Evolutionary conservation across 2,329 filamentous ascomycete species (phyloP).

Genomic region (Pestalotiopsis sp.): DNA sequence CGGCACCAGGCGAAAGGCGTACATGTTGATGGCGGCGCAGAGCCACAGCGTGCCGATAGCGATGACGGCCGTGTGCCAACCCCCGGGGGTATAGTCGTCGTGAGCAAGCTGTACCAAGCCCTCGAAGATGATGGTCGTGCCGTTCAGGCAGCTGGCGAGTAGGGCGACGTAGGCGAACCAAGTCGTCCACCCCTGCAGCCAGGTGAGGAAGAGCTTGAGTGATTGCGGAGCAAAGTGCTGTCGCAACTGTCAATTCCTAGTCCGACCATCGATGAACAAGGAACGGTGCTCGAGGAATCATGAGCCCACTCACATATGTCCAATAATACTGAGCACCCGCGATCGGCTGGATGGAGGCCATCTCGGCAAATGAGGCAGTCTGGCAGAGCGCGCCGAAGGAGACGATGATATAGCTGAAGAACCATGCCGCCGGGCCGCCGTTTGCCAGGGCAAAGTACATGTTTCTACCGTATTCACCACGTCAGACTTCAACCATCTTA

Average conservation of each 20-base stretch:
- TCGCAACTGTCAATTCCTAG: background rate
- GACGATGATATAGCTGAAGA: conserved; percentile 14
- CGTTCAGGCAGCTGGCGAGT: background rate
- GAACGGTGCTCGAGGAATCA: background rate
- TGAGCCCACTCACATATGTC: conserved; percentile 5
- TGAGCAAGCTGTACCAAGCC: conserved; percentile 11
- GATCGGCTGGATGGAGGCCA: conserved; percentile 15
- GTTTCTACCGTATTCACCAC: background rate
- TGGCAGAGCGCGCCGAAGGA: conserved; percentile 10
- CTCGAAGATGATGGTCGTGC: conserved; percentile 12
- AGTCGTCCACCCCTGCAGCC: conserved; percentile 6
- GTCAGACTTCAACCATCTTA: background rate
- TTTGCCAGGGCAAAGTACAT: conserved; percentile 17
- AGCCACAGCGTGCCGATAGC: background rate
- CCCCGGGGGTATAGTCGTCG: background rate
- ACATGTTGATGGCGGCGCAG: conserved; percentile 3
- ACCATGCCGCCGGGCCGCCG: conserved; percentile 12
- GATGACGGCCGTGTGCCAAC: conserved; percentile 7
- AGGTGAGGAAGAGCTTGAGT: conserved; percentile 9
- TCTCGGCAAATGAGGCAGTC: conserved; percentile 12
- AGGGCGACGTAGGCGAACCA: conserved; percentile 10
- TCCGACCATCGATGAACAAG: background rate
- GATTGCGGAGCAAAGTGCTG: conserved; percentile 1
- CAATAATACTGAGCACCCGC: conserved; percentile 16
- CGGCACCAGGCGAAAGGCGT: background rate